Base-by-base conservation (phyloP, 495 filamentous ascomycete genomes). In the Tuber magnatum region DNA sequence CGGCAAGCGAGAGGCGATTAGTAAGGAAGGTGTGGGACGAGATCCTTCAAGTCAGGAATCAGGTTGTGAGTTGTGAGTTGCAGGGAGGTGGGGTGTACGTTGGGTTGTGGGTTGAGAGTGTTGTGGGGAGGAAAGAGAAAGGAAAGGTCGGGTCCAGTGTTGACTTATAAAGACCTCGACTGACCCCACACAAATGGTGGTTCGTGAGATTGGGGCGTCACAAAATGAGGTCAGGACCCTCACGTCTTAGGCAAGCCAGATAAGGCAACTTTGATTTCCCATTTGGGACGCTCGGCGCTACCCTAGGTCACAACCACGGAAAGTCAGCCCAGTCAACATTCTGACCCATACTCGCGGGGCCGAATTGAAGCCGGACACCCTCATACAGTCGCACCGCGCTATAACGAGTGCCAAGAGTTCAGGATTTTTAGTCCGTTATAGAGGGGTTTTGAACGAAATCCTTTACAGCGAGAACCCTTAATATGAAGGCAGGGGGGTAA, bases 51-150 rank as follows among this genome's bases (percentile, higher is more conserved):
- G 70, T 41, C 70, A 46, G n/a, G 41, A 71, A 71, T 42, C 9
- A 20, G 39, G 44, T 46, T 71, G 70, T 43, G 44, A 71, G 39
- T 71, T 71, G 32, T 65, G n/a, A 69, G 73, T 32, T 61, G 51
- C 1, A 14, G 32, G 4, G 28, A 65, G 14, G 14, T 61, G 24
- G 56, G 12, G 12, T 35, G 28, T 10, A 3, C 3, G 56, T 35
- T 35, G 28, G 56, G 56, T 28, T 65, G 4, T 65, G 56, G 56
- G 56, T 65, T 35, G 28, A 7, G 56, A 35, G 28, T 35, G 56
- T 28, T 35, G 28, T 35, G 32, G 28, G 56, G 56, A 35, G 12
- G 28, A 35, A 18, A 2, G 56, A 35, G 32, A 35, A n/a, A 35
- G 56, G 56, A 65, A 65, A 65, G 56, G 56, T 65, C 5, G 56